These are phyloP conservation scores for Lactarius tabidus DNA, from an alignment of 768 basidiomycete species.

Conservation along the genomic window DNA sequence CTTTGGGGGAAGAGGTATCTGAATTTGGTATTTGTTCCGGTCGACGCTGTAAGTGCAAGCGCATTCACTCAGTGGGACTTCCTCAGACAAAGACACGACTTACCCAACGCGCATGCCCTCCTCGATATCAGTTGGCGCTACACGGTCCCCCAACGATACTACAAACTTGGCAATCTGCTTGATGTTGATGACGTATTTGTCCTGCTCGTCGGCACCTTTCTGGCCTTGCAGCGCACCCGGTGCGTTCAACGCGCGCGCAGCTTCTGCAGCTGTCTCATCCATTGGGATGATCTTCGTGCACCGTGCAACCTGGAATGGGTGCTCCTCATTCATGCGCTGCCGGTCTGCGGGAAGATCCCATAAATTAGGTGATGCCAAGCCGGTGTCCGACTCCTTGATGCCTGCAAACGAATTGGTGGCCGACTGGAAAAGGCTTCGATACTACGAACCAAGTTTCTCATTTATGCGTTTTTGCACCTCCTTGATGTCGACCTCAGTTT, in stretches of 20 bases:
- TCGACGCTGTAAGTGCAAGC: constrained; percentile 61
- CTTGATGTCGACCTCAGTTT: constrained; percentile 87
- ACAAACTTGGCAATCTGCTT: constrained; percentile 99
- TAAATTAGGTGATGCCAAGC: constrained; percentile 91
- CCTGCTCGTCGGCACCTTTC: constrained; percentile 97
- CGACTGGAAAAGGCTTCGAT: neutral
- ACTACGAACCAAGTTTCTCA: constrained; percentile 81
- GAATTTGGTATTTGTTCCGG: constrained; percentile 96
- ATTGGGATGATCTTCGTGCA: constrained; percentile 97
- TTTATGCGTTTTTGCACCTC: constrained; percentile 97
- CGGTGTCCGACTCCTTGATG: constrained; percentile 98
- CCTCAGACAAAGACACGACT: constrained; percentile 32
- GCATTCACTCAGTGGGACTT: constrained; percentile 5
- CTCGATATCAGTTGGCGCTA: constrained; percentile 97
- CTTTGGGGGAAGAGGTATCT: constrained; percentile 97
- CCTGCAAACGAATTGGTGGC: constrained; percentile 39
- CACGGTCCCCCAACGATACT: constrained; percentile 92
- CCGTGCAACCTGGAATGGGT: constrained; percentile 93
- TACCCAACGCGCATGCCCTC: constrained; percentile 99
- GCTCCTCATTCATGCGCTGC: constrained; percentile 86
- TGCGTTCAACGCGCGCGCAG: constrained; percentile 75
- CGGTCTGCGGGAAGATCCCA: constrained; percentile 96
- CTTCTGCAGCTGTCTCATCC: constrained; percentile 69
- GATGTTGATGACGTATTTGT: constrained; percentile 99
- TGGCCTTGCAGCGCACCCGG: constrained; percentile 75